Base-by-base conservation (phyloP, 768 basidiomycete genomes). In the Pleurotus ostreatus region DNA sequence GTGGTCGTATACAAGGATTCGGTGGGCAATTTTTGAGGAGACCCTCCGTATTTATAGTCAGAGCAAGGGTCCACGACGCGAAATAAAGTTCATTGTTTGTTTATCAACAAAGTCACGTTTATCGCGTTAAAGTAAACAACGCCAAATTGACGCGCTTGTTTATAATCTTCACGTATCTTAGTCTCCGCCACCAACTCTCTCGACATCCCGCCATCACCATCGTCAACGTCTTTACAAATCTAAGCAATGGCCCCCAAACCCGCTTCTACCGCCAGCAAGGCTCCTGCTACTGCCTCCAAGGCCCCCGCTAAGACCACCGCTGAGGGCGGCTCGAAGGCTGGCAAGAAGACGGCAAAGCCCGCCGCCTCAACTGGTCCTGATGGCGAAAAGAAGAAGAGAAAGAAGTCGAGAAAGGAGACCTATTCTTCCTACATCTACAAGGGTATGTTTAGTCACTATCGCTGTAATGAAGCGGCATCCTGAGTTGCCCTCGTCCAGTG, bases 351-450 rank as follows among this genome's bases (percentile, higher is more conserved):
- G 0, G 72, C 84, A 13, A 59, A 59, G 43, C 55, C 59, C 22
- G 54, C 59, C 25, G 69, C 76, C 25, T 67, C 75, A 56, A 71
- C 85, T 5, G 74, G 78, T 39, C 79, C 78, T 41, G 85, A 83
- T 54, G 84, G 81, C 46, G 88, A 92, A 71, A 91, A 92, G 83
- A 94, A 94, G 82, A 88, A 88, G 79, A 78, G 88, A 64, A 87
- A 86, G 75, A 95, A 94, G 81, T 70, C 80, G 54, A 80, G 92
- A 74, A 92, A 92, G 79, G 92, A 94, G 79, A 93, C 92, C 2
- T 94, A 93, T 78, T 88, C 92, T 18, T 91, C 92, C 34, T 96
- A 96, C 80, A 94, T 97, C 71, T 94, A 92, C 81, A 94, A 93
- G 75, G 89, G 90, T 89, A 60, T 53, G 76, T 71, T 4, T 45